Evolutionary conservation across 352 stramenopile species (phyloP).

Genomic region (Phytophthora fragariae): DNA sequence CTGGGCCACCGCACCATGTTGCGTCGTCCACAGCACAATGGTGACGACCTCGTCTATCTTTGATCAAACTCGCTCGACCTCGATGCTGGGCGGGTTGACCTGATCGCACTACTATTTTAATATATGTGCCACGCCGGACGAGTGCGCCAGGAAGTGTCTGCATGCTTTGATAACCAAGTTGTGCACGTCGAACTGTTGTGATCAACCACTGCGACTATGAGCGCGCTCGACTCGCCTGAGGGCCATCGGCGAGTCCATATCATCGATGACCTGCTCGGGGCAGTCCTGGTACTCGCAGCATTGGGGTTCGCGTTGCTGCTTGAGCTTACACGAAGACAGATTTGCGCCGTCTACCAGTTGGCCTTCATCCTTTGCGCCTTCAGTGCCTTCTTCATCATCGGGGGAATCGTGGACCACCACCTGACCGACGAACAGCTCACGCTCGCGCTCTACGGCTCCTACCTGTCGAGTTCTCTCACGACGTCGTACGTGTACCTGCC

Average conservation of each 20-base stretch:
- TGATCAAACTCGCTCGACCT: constrained; percentile 13
- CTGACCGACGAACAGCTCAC: constrained; percentile 77
- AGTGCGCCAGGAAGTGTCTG: neutral
- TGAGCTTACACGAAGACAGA: constrained; percentile 74
- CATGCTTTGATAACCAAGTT: constrained; percentile 19
- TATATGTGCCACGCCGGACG: neutral
- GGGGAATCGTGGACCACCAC: constrained; percentile 77
- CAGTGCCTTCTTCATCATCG: constrained; percentile 68
- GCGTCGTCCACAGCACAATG: neutral
- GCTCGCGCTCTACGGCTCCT: constrained; percentile 70
- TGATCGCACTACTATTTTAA: constrained; percentile 29
- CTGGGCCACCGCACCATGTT: neutral
- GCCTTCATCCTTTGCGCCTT: constrained; percentile 65
- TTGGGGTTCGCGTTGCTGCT: constrained; percentile 57
- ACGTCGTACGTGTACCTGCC: constrained; percentile 76
- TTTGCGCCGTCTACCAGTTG: constrained; percentile 77
- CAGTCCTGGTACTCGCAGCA: constrained; percentile 64
- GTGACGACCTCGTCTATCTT: constrained; percentile 3
- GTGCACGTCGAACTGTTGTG: constrained; percentile 5
- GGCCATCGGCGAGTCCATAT: constrained; percentile 62
- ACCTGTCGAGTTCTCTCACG: constrained; percentile 54
- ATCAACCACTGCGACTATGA: constrained; percentile 19
- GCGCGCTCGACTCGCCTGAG: constrained; percentile 24
- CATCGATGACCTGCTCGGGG: constrained; percentile 79
- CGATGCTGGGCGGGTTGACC: constrained; percentile 5